phyloP scores from a whole-genome alignment of 768 basidiomycete species.

The Macrocybe gigantea region DNA sequence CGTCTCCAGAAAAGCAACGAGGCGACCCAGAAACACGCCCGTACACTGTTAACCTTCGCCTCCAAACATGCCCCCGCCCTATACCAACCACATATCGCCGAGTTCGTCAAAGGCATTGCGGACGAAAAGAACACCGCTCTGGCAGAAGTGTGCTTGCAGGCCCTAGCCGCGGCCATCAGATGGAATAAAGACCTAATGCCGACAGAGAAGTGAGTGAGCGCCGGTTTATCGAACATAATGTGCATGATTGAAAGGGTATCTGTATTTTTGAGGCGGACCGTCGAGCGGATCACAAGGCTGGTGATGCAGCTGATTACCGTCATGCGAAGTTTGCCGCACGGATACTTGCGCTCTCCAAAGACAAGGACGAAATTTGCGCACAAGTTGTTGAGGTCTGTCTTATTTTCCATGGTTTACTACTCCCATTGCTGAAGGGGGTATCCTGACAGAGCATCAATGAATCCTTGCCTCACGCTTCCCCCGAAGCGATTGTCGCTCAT shows the following conservation, averaged over 20 bases:
- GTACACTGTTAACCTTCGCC: slow-evolving; percentile 46
- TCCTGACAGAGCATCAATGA: slow-evolving; percentile 52
- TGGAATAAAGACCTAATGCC: slow-evolving; percentile 55
- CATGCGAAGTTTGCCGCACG: slow-evolving; percentile 87
- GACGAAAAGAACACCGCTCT: slow-evolving; percentile 52
- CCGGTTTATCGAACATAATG: neutral
- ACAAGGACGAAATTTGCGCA: slow-evolving; percentile 42
- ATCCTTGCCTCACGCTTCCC: slow-evolving; percentile 37
- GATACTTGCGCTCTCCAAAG: slow-evolving; percentile 54
- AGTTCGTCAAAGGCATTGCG: slow-evolving; percentile 68
- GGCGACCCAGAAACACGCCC: neutral
- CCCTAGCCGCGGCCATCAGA: slow-evolving; percentile 40
- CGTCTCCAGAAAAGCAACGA: slow-evolving; percentile 52
- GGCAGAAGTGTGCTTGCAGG: slow-evolving; percentile 69
- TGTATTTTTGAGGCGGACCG: slow-evolving; percentile 43
- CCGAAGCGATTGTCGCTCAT: slow-evolving; percentile 56
- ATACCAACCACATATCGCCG: slow-evolving; percentile 67
- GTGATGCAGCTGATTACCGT: slow-evolving; percentile 51
- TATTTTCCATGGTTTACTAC: neutral
- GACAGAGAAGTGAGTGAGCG: slow-evolving; percentile 57
- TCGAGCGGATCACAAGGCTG: slow-evolving; percentile 57
- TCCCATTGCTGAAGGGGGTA: neutral
- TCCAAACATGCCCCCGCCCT: slow-evolving; percentile 74
- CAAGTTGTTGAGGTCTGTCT: slow-evolving; percentile 59
- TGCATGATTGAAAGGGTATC: slow-evolving; percentile 1